Evolutionary conservation across 179 eudicot species (phyloP), one percentile per base, ranked within the genome.

Genomic region (Beta macrorhiza): DNA sequence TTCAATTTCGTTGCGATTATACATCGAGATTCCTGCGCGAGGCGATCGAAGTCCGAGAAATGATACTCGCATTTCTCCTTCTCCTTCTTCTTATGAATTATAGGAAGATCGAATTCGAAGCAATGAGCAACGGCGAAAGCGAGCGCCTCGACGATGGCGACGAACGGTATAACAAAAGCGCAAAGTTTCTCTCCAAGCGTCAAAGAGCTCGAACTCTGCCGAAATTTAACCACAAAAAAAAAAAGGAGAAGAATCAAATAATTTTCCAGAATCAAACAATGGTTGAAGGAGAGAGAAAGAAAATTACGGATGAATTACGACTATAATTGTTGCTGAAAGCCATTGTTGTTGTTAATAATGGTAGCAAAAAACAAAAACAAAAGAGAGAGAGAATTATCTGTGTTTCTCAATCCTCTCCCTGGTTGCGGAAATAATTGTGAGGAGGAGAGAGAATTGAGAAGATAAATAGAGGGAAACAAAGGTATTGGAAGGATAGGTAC

Each of bases 1-100:
- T 37, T 3, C 25, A 37, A 1, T 37, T 37, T 37, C 42, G 42
- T 37, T 37, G 42, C 42, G 42, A 37, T 37, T 37, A 37, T 89
- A 93, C 98, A 93, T 80, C 67, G 89, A 80, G 95, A 88, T 82
- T 88, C 92, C 37, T 80, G 53, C 14, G 94, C 91, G 3, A 94
- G 89, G 22, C 88, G 87, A 85, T 75, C 83, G n/a, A 93, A 76
- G 12, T 89, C 86, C 12, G 13, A 11, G 77, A 51, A 74, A 3
- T 16, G 78, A 69, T 67, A 84, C 5, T 64, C 59, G 47, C 20
- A 17, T 68, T 80, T 87, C 78, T 78, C 56, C 78, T 77, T 84
- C 79, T 55, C 51, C 20, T 10, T 16, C 2, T 44, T 5, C 51
- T 5, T 47, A 47, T 47, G 53, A 5, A 5, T 49, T 0, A 7